These are phyloP conservation scores for Torulaspora franciscae DNA, from an alignment of 805 yeast species.

Conservation along the genomic window DNA sequence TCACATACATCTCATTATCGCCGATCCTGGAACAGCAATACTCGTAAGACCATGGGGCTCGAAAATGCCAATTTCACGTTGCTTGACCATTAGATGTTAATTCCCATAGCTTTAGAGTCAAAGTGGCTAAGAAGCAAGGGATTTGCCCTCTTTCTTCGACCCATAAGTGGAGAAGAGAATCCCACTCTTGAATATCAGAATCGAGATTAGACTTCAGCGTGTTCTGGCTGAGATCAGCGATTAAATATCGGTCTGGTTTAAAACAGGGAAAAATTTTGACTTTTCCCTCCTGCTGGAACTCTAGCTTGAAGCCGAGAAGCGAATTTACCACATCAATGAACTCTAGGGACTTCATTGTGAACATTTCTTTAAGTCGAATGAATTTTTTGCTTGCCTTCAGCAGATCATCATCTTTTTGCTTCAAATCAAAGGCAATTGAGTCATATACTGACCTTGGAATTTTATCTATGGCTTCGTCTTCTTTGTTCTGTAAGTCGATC, in stretches of 20 bases:
- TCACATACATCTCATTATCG: no score
- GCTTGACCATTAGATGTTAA: background rate
- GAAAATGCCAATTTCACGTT: background rate
- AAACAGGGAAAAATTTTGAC: conserved; percentile 51
- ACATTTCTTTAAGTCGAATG: conserved; percentile 50
- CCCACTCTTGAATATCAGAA: conserved; percentile 36
- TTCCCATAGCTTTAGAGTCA: conserved; percentile 63
- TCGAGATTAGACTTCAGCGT: conserved; percentile 46
- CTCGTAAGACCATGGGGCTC: background rate
- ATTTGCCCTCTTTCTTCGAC: conserved; percentile 61
- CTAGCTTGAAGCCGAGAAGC: conserved; percentile 68
- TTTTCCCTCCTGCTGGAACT: conserved; percentile 54
- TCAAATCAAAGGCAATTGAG: conserved; percentile 51
- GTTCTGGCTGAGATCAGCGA: conserved; percentile 53
- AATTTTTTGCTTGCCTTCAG: conserved; percentile 49
- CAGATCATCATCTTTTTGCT: conserved; percentile 44
- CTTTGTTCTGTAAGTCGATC: conserved; percentile 22
- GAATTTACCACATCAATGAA: conserved; percentile 62
- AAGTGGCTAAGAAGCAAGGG: conserved; percentile 72
- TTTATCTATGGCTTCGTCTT: conserved; percentile 22
- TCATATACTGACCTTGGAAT: conserved; percentile 64
- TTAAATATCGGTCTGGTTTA: conserved; percentile 41
- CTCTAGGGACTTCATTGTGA: conserved; percentile 62
- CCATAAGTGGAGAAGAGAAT: conserved; percentile 60
- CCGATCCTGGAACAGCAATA: no score